Evolutionary conservation across 2,329 filamentous ascomycete species (phyloP).

Genomic region (Pseudocercospora fijiensis): DNA sequence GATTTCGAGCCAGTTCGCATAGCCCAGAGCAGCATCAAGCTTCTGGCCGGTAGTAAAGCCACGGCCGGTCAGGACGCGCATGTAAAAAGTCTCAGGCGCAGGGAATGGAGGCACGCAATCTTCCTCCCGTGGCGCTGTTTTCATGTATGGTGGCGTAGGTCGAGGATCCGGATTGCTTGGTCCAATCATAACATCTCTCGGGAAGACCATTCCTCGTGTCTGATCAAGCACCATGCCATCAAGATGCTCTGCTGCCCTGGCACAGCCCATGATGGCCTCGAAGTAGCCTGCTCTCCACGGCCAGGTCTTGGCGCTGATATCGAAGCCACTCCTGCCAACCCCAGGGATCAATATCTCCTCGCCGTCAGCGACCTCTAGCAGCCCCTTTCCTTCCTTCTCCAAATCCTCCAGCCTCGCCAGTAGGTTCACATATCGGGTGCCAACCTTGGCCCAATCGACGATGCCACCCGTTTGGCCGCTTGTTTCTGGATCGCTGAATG

Average conservation of each 20-base stretch:
- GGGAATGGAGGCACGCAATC: slow-evolving; percentile 70
- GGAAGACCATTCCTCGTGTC: slow-evolving; percentile 65
- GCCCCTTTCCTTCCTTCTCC: slow-evolving; percentile 64
- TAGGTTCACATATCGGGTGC: slow-evolving; percentile 59
- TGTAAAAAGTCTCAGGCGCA: slow-evolving; percentile 73
- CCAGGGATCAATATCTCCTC: slow-evolving; percentile 47
- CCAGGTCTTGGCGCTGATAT: slow-evolving; percentile 73
- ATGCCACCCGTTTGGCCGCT: slow-evolving; percentile 54
- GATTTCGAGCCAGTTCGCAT: slow-evolving; percentile 81
- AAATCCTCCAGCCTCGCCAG: slow-evolving; percentile 69
- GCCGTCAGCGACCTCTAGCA: slow-evolving; percentile 55
- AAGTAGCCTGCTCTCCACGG: slow-evolving; percentile 85
- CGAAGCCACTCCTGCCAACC: slow-evolving; percentile 59
- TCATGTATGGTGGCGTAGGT: slow-evolving; percentile 65
- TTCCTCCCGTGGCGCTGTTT: slow-evolving; percentile 67
- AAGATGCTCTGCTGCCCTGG: slow-evolving; percentile 73
- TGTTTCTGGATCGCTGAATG: slow-evolving; percentile 51
- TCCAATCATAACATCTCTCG: slow-evolving; percentile 71
- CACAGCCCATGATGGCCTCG: slow-evolving; percentile 74
- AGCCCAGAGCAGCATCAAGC: slow-evolving; percentile 77
- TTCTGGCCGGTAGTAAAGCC: slow-evolving; percentile 78
- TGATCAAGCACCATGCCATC: slow-evolving; percentile 76
- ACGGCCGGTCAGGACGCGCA: slow-evolving; percentile 74
- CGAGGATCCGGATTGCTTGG: slow-evolving; percentile 79
- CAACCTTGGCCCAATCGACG: slow-evolving; percentile 69